Evolutionary conservation across 1,139 yeast genomes (phyloP), one percentile per base, ranked within the genome.

Genomic region (Magnusiomyces paraingens): DNA sequence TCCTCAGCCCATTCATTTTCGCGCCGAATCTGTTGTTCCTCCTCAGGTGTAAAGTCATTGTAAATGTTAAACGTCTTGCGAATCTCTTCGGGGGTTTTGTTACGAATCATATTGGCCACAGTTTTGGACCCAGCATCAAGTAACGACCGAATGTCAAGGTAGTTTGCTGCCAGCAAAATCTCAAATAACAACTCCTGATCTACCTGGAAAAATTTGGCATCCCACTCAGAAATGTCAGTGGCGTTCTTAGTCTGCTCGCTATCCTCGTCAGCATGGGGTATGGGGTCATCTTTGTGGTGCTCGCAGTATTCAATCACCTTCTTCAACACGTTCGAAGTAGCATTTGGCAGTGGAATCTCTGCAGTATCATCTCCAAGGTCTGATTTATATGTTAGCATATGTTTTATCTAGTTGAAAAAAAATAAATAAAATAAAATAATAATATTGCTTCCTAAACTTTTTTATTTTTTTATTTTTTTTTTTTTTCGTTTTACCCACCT

Each of bases 101-200:
- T 94, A 72, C 91, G 85, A 69, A 93, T 94, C 98, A 93, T 91
- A 70, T 91, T 96, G 52, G 99, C 99, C 50, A 93, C 97, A 48
- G 91, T 88, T 72, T 94, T 94, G 72, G 99, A 93, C 10, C 98
- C 97, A 12, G 96, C 88, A 65, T 91, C 97, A 64, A 93, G 78
- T 61, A 94, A 77, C 0, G 97, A 96, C 65, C 89, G 84, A 68
- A 94, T 93, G 68, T 94, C 95, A 67, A 94, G 78, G 71, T 90
- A 94, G 72, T 94, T 94, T 49, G 99, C 97, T 17, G 99, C 96
- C 62, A 89, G 76, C 61, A 94, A 90, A 70, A 94, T 93, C 69
- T 93, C 99, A 67, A 93, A 94, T 60, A 94, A 81, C 97, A 94
- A 90, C 68, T 94, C 99, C 71, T 94, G 99, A 71, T 94, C 99